Evolutionary conservation across 179 eudicot species (phyloP).

Genomic region (Silene vulgaris): DNA sequence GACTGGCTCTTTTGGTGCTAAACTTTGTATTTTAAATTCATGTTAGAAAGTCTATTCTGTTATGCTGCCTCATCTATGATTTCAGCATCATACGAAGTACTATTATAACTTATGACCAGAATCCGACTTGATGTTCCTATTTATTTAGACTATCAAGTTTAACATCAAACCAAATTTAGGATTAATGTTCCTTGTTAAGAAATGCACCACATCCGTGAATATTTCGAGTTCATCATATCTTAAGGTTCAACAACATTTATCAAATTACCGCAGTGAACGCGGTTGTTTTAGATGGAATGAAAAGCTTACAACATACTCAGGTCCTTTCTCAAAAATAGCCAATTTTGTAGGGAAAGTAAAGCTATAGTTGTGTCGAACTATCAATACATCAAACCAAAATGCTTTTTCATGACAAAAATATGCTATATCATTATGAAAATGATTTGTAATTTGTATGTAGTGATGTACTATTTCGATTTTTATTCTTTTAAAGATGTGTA

Average conservation of each 20-base stretch:
- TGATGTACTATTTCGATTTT: neutral
- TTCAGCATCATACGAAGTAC: neutral
- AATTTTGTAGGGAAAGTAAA: neutral
- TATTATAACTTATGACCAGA: neutral
- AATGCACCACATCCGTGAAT: no score
- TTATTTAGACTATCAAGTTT: neutral
- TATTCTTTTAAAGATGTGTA: constrained; percentile 26
- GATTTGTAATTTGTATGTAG: neutral
- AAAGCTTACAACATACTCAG: neutral
- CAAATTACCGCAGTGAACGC: neutral
- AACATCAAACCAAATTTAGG: no score
- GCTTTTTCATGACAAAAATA: neutral
- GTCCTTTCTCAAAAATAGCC: neutral
- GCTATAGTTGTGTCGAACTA: neutral
- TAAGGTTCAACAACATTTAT: neutral
- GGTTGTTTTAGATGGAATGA: no score
- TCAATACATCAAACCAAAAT: neutral
- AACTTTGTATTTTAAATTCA: neutral
- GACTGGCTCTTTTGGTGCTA: neutral
- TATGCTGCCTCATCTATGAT: neutral
- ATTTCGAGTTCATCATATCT: no score
- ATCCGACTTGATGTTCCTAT: neutral
- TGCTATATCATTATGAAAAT: neutral
- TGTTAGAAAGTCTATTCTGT: no score
- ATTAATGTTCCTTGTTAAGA: neutral